Base-by-base conservation (phyloP, 2,329 filamentous ascomycete genomes). In the Alternaria triticimaculans region DNA sequence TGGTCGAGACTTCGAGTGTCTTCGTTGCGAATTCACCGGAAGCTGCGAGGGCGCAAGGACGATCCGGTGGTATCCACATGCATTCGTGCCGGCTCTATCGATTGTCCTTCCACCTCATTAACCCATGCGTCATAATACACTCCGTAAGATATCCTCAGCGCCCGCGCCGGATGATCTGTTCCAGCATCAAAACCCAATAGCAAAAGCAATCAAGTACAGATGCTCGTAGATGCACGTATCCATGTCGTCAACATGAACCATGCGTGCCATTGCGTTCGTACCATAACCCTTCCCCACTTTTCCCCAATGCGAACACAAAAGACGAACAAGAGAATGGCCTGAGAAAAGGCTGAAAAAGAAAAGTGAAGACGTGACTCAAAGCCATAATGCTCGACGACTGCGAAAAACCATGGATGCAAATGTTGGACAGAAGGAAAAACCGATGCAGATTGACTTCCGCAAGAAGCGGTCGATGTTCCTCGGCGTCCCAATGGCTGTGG, bases 131-230 rank as follows among this genome's bases (percentile, higher is more conserved):
- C 72, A 76, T 76, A 69, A 63, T 70, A 67, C 62, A 63, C 64
- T 64, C 60, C 56, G 59, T 63, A 21, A 45, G 54, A 54, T 62
- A 65, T 58, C 64, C 69, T 75, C 76, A 71, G 72, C 71, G 77
- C 77, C 77, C 60, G 77, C 77, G 73, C 71, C 68, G 66, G 71
- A 61, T 63, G 59, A 53, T 64, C 64, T 57, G 51, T 63, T 49
- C 63, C 59, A 60, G 58, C 68, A 75, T 76, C 72, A 77, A 51
- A 48, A 50, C 59, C 66, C 64, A 60, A 63, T 59, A 65, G 62
- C 64, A 73, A 75, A 75, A 78, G 67, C 62, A 76, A 69, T 49
- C 57, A 67, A 70, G 62, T 70, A 50, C 63, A 63, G 45, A 58
- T 61, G 60, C 54, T 63, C 49, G 61, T 49, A 64, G 54, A 56